Percentiles rank a stretch among this genome's conserved stretches.
phyloP scores from a whole-genome alignment of 495 filamentous ascomycete species.

The Lasiosphaeria ovina region DNA sequence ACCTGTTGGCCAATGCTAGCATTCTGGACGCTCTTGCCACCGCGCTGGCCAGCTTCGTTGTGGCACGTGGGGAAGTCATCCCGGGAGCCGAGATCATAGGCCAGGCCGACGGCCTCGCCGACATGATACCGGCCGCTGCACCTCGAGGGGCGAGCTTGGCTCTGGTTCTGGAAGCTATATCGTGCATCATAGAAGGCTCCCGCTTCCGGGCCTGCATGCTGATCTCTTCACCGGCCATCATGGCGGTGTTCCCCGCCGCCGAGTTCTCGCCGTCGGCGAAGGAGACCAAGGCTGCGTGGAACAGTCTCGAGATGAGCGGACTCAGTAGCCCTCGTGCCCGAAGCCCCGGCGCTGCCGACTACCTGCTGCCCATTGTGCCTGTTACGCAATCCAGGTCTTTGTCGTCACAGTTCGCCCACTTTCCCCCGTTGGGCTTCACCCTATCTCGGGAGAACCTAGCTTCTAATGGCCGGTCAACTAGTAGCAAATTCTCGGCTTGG shows the following conservation, averaged over 20 bases:
- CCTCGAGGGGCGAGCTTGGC: constrained; percentile 59
- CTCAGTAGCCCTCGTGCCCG: constrained; percentile 16
- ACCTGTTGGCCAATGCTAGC: constrained; percentile 62
- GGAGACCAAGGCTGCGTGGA: constrained; percentile 35
- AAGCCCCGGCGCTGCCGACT: constrained; percentile 55
- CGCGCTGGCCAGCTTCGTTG: constrained; percentile 71
- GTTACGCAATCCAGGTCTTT: constrained; percentile 18
- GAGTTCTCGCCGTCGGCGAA: constrained; percentile 26
- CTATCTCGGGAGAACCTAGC: constrained; percentile 39
- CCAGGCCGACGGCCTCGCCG: constrained; percentile 40
- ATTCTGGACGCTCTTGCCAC: constrained; percentile 78
- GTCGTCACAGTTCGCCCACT: constrained; percentile 37
- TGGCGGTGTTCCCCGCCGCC: constrained; percentile 62
- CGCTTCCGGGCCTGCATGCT: constrained; percentile 74
- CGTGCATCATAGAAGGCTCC: constrained; percentile 75
- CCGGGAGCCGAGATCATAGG: constrained; percentile 52
- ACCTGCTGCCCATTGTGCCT: constrained; percentile 53
- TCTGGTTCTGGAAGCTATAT: constrained; percentile 75
- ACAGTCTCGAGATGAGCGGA: constrained; percentile 34
- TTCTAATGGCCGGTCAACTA: constrained; percentile 24
- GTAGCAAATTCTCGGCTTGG: constrained; percentile 31
- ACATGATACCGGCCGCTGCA: constrained; percentile 54
- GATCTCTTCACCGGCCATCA: constrained; percentile 71
- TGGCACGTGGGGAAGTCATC: constrained; percentile 62
- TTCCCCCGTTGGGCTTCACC: constrained; percentile 57